Conservation (phyloP, 2,329 filamentous ascomycete species). For the Pseudogymnoascus sp. region DNA sequence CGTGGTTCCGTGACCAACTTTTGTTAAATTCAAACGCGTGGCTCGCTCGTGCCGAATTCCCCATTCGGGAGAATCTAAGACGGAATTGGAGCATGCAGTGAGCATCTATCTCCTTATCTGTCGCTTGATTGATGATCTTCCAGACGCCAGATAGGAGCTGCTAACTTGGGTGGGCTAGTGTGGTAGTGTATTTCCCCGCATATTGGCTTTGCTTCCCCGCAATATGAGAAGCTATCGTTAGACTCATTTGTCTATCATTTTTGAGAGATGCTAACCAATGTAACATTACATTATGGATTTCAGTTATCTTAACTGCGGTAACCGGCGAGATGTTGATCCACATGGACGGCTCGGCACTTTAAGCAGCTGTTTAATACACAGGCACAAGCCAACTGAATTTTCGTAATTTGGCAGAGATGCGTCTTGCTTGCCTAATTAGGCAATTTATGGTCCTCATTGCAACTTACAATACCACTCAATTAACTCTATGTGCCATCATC, state of each 20-base stretch:
- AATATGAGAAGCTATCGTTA: neutral
- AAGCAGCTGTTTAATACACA: neutral
- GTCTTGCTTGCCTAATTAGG: constrained; percentile 7
- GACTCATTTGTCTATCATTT: neutral
- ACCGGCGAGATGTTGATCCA: neutral
- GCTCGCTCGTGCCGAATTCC: neutral
- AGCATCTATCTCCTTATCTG: constrained; percentile 2
- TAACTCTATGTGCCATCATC: neutral
- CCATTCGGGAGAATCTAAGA: neutral
- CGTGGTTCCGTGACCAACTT: neutral
- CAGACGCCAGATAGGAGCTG: neutral
- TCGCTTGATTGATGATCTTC: neutral
- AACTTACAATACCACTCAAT: neutral
- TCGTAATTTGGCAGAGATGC: neutral
- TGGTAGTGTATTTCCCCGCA: neutral
- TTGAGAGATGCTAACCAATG: neutral
- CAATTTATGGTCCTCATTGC: neutral
- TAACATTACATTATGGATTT: neutral
- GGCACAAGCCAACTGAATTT: neutral
- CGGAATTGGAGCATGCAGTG: neutral
- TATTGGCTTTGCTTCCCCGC: neutral
- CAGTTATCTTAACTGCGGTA: neutral
- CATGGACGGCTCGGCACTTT: neutral
- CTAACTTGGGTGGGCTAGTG: neutral
- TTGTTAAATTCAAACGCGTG: neutral